These are phyloP conservation scores for Moesziomyces sp. DNA, from an alignment of 1,284 basidiomycete species.

Conservation along the genomic window DNA sequence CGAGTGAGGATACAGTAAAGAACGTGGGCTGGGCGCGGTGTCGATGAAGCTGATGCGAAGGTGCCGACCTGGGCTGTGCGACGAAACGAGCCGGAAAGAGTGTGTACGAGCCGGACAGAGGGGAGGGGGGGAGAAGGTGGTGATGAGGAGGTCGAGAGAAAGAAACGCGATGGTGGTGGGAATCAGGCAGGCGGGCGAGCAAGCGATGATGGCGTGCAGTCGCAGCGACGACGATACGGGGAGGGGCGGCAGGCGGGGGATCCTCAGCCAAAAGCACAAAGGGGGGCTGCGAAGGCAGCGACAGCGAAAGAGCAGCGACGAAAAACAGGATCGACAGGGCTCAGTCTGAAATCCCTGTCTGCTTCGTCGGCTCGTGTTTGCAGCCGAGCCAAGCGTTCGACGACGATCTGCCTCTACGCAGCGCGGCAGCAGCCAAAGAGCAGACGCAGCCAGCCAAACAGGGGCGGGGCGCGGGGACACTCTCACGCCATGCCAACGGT, in stretches of 20 bases:
- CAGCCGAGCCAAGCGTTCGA: not conserved
- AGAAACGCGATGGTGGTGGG: constrained; percentile 3
- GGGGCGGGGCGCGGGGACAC: not conserved
- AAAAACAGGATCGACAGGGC: constrained; percentile 9
- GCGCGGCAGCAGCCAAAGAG: too few species aligned
- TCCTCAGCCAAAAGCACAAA: not conserved
- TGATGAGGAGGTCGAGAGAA: not conserved
- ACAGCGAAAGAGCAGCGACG: not conserved
- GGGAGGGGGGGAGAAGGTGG: not conserved
- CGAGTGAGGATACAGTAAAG: constrained; percentile 7
- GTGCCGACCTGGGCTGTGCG: not conserved
- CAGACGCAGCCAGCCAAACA: not conserved
- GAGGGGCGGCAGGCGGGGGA: too few species aligned
- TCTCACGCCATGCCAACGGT: too few species aligned
- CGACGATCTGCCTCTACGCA: constrained; percentile 2
- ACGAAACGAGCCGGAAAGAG: not conserved
- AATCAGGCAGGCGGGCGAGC: not conserved
- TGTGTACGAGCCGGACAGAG: not conserved
- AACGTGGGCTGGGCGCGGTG: not conserved
- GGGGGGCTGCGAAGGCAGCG: not conserved
- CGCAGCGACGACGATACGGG: too few species aligned
- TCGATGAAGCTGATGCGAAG: not conserved
- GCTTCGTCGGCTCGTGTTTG: not conserved
- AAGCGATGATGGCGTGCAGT: too few species aligned
- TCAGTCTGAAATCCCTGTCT: too few species aligned